Evolutionary conservation across 306 rosid genomes (phyloP).

Genomic region (Pterocarpus santalinus): DNA sequence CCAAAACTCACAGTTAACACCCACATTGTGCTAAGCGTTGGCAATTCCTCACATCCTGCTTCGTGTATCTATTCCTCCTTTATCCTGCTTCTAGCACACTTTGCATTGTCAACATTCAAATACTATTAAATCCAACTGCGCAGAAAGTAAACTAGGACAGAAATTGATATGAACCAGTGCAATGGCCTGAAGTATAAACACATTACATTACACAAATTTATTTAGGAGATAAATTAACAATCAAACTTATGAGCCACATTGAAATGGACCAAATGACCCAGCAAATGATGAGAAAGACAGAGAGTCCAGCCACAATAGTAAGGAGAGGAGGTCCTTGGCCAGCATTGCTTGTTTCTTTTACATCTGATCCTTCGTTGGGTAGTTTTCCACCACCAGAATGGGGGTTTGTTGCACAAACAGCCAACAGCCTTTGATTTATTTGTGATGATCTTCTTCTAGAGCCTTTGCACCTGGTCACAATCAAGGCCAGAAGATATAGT

Average conservation of each 20-base stretch:
- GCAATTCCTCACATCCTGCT: neutral
- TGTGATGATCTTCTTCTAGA: constrained; percentile 43
- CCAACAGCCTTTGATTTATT: constrained; percentile 43
- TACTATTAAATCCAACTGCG: neutral
- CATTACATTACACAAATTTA: constrained; percentile 35
- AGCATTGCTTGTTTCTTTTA: constrained; percentile 42
- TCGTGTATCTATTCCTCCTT: neutral
- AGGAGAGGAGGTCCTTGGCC: constrained; percentile 76
- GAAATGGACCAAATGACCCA: constrained; percentile 64
- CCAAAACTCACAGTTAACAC: neutral
- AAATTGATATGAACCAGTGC: neutral
- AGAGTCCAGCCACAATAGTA: constrained; percentile 76
- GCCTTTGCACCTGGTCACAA: constrained; percentile 53
- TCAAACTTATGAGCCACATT: constrained; percentile 61
- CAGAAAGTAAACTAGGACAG: neutral
- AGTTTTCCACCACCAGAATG: constrained; percentile 47
- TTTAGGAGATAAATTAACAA: constrained; percentile 50
- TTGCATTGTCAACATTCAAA: constrained; percentile 23
- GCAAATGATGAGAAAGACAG: constrained; percentile 53
- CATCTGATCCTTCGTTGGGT: constrained; percentile 42
- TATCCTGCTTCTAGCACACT: constrained; percentile 10
- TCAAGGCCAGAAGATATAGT: constrained; percentile 17
- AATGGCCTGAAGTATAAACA: constrained; percentile 23
- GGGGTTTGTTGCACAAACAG: constrained; percentile 62
- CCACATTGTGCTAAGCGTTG: neutral